Base-by-base conservation (phyloP, 495 filamentous ascomycete genomes). In the Aspergillus incahuasiensis region DNA sequence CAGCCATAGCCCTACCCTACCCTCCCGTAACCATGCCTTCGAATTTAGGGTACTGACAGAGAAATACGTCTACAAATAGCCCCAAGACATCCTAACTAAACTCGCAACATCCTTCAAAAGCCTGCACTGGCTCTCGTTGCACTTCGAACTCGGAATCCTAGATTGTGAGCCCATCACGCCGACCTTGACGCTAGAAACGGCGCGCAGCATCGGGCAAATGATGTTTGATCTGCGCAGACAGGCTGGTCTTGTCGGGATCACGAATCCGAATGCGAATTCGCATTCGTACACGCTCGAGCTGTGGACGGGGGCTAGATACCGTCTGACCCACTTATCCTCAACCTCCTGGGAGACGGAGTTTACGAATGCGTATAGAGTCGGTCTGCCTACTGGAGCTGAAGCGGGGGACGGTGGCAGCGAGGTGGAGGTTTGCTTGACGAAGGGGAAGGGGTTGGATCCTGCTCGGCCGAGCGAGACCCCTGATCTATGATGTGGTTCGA, bases 71-170 rank as follows among this genome's bases (percentile, higher is more conserved):
- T 28, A 28, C 3, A 28, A 28, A 28, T 8, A 28, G 25, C 49
- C 49, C n/a, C 21, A 13, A 6, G 19, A 11, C 12, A 20, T 52
- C 18, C 21, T 52, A 20, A 5, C 35, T 11, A 42, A 40, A 3
- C 20, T 52, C 0, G 49, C 49, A 24, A 52, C 35, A 7, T 16
- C 34, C 6, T 52, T 52, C 35, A 52, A 52, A 15, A 52, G 28
- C 24, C 49, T 52, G n/a, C 19, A 21, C 6, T 13, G 18, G 5
- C 49, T 52, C 0, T 42, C 49, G 5, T 4, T 42, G n/a, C 49
- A 52, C 49, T 42, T 52, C 35, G 49, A 42, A 24, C 35, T 52
- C 19, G 49, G 49, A 15, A 34, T 52, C 0, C 2, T 3, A 2
- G 34, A 52, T 20, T n/a, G 40, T 4, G 28, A 41, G 0, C 35